Conservation (phyloP, 305 asterid species). For the Striga hermonthica region DNA sequence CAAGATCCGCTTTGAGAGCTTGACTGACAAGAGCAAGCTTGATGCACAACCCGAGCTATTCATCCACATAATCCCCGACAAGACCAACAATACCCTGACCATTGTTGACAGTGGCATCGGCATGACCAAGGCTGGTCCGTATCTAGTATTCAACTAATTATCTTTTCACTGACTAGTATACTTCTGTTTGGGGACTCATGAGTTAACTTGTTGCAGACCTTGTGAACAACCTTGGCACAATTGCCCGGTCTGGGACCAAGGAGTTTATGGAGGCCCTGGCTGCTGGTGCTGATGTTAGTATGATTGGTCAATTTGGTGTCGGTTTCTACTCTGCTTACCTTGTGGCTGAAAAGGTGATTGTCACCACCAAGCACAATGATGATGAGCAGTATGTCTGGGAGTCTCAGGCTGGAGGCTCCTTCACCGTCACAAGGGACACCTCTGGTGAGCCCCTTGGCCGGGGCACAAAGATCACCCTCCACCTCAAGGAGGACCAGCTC, state of each 20-base stretch:
- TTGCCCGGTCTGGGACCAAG: slow-evolving; percentile 90
- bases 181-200: no score
- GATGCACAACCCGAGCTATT: slow-evolving; percentile 39
- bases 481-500: slow-evolving; percentile 41
- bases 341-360: slow-evolving; percentile 85
- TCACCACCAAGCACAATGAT: slow-evolving; percentile 76
- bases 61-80: slow-evolving; percentile 41
- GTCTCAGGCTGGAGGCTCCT: slow-evolving; percentile 52
- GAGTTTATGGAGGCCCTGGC: slow-evolving; percentile 90
- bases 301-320: slow-evolving; percentile 93
- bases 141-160: not conserved
- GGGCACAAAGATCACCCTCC: slow-evolving; percentile 38
- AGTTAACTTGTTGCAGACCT: slow-evolving; percentile 43
- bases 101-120: slow-evolving; percentile 43
- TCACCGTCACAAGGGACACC: slow-evolving; percentile 39
- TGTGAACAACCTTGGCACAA: slow-evolving; percentile 93
- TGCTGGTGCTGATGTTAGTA: slow-evolving; percentile 97
- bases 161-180: no score
- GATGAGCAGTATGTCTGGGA: slow-evolving; percentile 90
- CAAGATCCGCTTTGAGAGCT: slow-evolving; percentile 38
- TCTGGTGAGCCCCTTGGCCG: slow-evolving; percentile 37
- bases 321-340: slow-evolving; percentile 88
- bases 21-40: slow-evolving; percentile 41
- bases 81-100: slow-evolving; percentile 35
- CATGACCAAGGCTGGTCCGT: slow-evolving; percentile 42